phyloP scores from a whole-genome alignment of 768 basidiomycete genomes.

The Rubroboletus satanas region DNA sequence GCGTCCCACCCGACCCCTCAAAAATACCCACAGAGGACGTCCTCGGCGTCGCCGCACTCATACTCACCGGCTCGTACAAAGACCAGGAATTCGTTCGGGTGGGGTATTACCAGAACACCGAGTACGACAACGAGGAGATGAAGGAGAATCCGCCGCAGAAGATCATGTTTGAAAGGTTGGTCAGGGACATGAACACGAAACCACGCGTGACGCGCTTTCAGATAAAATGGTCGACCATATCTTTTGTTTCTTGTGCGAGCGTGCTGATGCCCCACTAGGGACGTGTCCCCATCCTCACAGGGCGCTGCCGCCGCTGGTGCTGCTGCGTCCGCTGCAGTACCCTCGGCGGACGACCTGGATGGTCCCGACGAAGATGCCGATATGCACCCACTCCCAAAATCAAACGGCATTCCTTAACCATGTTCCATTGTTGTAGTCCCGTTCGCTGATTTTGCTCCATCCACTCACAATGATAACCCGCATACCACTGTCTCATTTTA shows the following conservation, averaged over 20 bases:
- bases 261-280: constrained; percentile 41
- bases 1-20: constrained; percentile 74
- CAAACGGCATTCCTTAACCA: constrained; percentile 25
- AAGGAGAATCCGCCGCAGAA: constrained; percentile 63
- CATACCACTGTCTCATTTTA: constrained; percentile 11
- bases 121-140: constrained; percentile 95
- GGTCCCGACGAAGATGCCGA: constrained; percentile 34
- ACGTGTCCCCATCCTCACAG: constrained; percentile 52
- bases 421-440: not conserved
- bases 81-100: constrained; percentile 99
- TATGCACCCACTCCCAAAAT: constrained; percentile 12
- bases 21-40: constrained; percentile 89
- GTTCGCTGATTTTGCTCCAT: not conserved
- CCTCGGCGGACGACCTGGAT: constrained; percentile 66
- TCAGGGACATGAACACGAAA: constrained; percentile 86
- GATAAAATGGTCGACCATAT: constrained; percentile 68
- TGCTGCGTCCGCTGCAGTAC: constrained; percentile 68
- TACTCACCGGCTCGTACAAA: constrained; percentile 91
- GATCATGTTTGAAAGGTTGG: constrained; percentile 74
- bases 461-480: constrained; percentile 3
- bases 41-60: constrained; percentile 93
- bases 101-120: constrained; percentile 98
- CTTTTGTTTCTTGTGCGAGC: not conserved
- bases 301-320: constrained; percentile 50
- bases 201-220: constrained; percentile 92